Base-by-base conservation (phyloP, 768 basidiomycete species). In the Amanita rimosa region DNA sequence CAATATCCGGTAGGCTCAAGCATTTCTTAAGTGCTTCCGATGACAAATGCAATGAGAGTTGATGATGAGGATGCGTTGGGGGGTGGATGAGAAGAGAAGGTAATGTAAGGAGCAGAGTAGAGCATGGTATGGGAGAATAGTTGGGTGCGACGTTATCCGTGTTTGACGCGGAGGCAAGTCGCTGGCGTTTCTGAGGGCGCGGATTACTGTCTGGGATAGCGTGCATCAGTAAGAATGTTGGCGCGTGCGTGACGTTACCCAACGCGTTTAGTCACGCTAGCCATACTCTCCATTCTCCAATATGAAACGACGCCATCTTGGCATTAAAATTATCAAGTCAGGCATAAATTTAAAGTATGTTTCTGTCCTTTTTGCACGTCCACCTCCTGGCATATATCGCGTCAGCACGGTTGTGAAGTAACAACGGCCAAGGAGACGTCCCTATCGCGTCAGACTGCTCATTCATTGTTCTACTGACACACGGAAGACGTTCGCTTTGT, bases 61-160 rank as follows among this genome's bases (percentile, higher is more conserved):
- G 54, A 57, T 88, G 78, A 24, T 67, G 58, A 13, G 60, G 67
- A 55, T 85, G 81, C 2, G 70, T 75, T 3, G 85, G 82, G 3
- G 85, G 86, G 49, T 83, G 81, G 1, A 71, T 59, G 13, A 89
- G 62, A 17, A 87, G 59, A 0, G 64, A 62, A 1, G 86, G 85
- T 3, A 88, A 65, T 4, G 75, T 70, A 6, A 87, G 69, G 21
- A 87, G 73, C 16, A 87, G 69, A 6, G 69, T 57, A 4, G 71
- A 64, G 5, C 58, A 54, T 1, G 71, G 68, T n/a, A 73, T 53
- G 1, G 58, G 55, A 6, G 42, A 16, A 14, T 54, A 6, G 52
- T 16, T n/a, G 9, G n/a, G 7, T 34, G 48, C 48, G 41, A 17
- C 13, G 17, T 21, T 27, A 5, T 27, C 22, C 17, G 36, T 3